A percentile compares a stretch with the other conserved stretches of the same genome.
phyloP scores from a whole-genome alignment of 768 basidiomycete genomes.

The Strobilomyces echinocephalus region DNA sequence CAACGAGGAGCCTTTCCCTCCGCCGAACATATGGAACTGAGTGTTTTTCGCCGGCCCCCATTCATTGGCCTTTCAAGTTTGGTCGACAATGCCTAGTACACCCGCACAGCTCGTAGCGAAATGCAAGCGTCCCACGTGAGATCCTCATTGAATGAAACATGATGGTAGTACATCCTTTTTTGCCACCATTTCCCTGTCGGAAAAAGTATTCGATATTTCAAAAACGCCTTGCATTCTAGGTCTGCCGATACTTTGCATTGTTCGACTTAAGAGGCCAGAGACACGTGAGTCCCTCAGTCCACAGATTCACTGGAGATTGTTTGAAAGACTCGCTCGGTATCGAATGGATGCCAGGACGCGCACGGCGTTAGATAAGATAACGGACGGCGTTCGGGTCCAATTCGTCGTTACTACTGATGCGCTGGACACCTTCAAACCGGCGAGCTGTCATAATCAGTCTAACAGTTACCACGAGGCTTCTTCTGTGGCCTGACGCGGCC shows the following conservation, averaged over 20 bases:
- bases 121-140: background rate
- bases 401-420: background rate
- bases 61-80: background rate
- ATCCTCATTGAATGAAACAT: background rate
- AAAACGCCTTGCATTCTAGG: too few species aligned
- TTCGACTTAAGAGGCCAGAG: background rate
- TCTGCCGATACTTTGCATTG: background rate
- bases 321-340: background rate
- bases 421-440: background rate
- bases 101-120: background rate
- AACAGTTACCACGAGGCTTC: background rate
- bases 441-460: background rate
- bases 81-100: too few species aligned
- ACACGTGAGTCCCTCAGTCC: background rate
- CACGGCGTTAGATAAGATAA: background rate
- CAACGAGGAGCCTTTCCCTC: background rate
- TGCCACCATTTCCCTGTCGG: background rate
- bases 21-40: background rate
- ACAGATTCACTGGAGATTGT: background rate
- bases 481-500: background rate
- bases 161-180: background rate
- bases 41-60: background rate
- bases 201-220: background rate
- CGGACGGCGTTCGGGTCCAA: background rate
- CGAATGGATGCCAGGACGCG: background rate